A percentile compares a stretch with the other conserved stretches of the same genome.
Conservation (phyloP, 768 basidiomycete genomes). For the Agrocybe praecox region DNA sequence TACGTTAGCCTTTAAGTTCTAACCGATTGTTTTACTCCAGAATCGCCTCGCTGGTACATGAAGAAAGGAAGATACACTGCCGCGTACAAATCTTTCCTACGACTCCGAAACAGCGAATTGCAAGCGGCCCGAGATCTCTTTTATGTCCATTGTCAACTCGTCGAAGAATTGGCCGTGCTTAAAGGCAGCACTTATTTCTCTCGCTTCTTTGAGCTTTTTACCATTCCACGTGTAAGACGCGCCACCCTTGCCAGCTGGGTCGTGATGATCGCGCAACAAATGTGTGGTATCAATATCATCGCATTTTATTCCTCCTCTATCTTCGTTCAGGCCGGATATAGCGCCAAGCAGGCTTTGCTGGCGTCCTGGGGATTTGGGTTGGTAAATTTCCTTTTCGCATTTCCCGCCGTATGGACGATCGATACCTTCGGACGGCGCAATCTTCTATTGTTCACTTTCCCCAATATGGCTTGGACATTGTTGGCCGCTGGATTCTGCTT, state of each 20-base stretch:
- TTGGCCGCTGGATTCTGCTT: slow-evolving; percentile 79
- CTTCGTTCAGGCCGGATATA: slow-evolving; percentile 64
- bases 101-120: slow-evolving; percentile 67
- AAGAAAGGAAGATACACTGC: slow-evolving; percentile 71
- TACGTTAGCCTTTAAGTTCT: not conserved
- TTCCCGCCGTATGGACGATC: slow-evolving; percentile 68
- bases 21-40: slow-evolving; percentile 27
- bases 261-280: slow-evolving; percentile 76
- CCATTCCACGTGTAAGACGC: slow-evolving; percentile 62
- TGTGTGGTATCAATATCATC: slow-evolving; percentile 79
- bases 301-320: slow-evolving; percentile 84
- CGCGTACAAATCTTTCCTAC: slow-evolving; percentile 66
- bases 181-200: slow-evolving; percentile 47
- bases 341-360: slow-evolving; percentile 54
- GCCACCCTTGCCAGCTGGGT: slow-evolving; percentile 53
- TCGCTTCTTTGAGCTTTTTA: slow-evolving; percentile 70
- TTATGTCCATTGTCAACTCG: slow-evolving; percentile 74
- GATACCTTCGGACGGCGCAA: slow-evolving; percentile 81
- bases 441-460: slow-evolving; percentile 77
- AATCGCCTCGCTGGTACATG: slow-evolving; percentile 88
- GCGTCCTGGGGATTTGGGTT: slow-evolving; percentile 71
- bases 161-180: slow-evolving; percentile 63
- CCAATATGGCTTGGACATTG: slow-evolving; percentile 76
- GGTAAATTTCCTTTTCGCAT: slow-evolving; percentile 66
- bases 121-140: slow-evolving; percentile 82